A percentile compares a stretch with the other conserved stretches of the same genome.
Evolutionary conservation across 1,284 basidiomycete species (phyloP).

Genomic region (Naganishia liquefaciens): DNA sequence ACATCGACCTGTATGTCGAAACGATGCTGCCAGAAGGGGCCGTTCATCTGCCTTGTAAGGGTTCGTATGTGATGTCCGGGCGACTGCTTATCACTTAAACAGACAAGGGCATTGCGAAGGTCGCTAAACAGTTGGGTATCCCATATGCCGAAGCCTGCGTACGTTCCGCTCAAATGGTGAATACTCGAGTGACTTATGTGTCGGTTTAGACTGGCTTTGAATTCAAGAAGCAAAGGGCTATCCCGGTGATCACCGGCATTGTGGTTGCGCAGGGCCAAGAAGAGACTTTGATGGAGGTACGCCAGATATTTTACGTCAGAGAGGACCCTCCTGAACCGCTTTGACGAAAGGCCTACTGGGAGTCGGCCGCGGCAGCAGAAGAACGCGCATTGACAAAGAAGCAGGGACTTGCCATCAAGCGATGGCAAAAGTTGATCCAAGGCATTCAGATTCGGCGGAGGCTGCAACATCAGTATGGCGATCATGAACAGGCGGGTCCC

Average conservation of each 20-base stretch:
- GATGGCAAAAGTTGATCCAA: conserved; percentile 84
- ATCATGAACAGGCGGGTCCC: conserved; percentile 26
- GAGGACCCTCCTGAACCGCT: conserved; percentile 5
- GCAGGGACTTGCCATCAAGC: conserved; percentile 78
- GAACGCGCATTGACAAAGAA: conserved; percentile 74
- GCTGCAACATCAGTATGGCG: conserved; percentile 76
- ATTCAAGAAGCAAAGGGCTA: conserved; percentile 83
- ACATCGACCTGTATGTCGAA: conserved; percentile 92
- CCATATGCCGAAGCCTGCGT: conserved; percentile 88
- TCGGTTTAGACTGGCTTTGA: conserved; percentile 69
- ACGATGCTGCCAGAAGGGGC: conserved; percentile 91
- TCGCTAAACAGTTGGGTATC: conserved; percentile 81
- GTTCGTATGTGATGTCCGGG: conserved; percentile 7
- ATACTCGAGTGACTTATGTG: not conserved
- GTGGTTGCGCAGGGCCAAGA: conserved; percentile 84
- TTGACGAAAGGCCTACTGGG: conserved; percentile 70
- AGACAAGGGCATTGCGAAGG: conserved; percentile 87
- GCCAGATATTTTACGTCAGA: conserved; percentile 34
- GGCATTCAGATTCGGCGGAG: conserved; percentile 82
- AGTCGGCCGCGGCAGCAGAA: conserved; percentile 73
- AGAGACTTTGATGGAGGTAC: conserved; percentile 71
- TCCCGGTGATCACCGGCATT: conserved; percentile 81
- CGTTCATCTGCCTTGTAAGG: conserved; percentile 82
- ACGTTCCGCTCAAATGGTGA: conserved; percentile 53
- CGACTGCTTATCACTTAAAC: conserved; percentile 13